Evolutionary conservation across 228 moss, liverwort and hornwort species (phyloP), one percentile per base, ranked within the genome.

Genomic region (Sphagnum magellanicum): DNA sequence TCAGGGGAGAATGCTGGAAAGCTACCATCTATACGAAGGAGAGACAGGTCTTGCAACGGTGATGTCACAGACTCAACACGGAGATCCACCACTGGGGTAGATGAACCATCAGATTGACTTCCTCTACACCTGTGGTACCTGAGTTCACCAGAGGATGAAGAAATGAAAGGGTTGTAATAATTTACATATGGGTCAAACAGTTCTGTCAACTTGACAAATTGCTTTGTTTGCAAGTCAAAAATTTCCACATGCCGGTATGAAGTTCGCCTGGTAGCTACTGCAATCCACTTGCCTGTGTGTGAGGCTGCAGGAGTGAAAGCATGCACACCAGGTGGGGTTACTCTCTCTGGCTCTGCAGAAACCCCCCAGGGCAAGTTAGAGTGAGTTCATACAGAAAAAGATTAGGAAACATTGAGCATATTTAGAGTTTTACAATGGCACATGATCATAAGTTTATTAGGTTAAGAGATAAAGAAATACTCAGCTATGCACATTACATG

Each of bases 1-100:
- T 88, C 88, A 1, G 81, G 79, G 4, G 88, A 84, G 74, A 84
- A 79, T 6, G 81, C 65, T 12, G 81, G 84, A 67, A 84, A 84
- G 15, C 49, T 55, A 13, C 88, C 88, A 70, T 79, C 79, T 49
- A 84, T 67, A 52, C 88, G 79, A 12, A 84, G 58, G 5, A 88
- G 63, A 47, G 74, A 64, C 6, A 84, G 51, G 46, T 65, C 51
- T 2, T 79, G 73, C 5, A 74, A 11, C 50, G 69, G 65, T 4
- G 84, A 79, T 64, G 71, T 68, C 10, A 84, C 68, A 11, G 63
- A 77, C 64, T 84, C 69, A 67, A 88, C 51, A 3, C 69, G 84
- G 16, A 79, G 88, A 61, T 75, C 58, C 6, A 67, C 51, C 11
- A 60, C 53, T 6, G 52, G 59, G 13, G 73, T 51, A 15, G 61